phyloP scores from a whole-genome alignment of 345 rosid species.

The Cardamine resedifolia region DNA sequence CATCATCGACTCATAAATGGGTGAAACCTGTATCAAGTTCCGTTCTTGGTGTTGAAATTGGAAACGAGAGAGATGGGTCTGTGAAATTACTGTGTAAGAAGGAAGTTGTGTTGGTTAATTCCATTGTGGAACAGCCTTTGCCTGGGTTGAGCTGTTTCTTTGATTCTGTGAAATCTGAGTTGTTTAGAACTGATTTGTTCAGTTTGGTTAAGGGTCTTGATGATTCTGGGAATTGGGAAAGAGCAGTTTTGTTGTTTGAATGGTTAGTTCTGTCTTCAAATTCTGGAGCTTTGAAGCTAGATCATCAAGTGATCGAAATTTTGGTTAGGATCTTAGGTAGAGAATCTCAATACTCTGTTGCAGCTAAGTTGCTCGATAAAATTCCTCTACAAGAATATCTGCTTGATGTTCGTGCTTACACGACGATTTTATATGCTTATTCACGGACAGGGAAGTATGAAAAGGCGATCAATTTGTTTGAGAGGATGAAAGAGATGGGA shows the following conservation, averaged over 20 bases:
- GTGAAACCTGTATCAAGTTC: constrained; percentile 40
- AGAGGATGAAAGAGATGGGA: constrained; percentile 67
- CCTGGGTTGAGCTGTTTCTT: constrained; percentile 50
- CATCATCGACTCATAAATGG: constrained; percentile 32
- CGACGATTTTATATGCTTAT: constrained; percentile 66
- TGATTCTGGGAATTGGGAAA: constrained; percentile 64
- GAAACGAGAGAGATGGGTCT: constrained; percentile 39
- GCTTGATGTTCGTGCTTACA: constrained; percentile 75
- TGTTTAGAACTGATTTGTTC: constrained; percentile 61
- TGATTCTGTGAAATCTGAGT: constrained; percentile 48
- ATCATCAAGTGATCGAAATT: constrained; percentile 54
- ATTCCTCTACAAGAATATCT: constrained; percentile 57
- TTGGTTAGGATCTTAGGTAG: constrained; percentile 74
- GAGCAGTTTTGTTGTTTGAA: constrained; percentile 67
- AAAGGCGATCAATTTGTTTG: constrained; percentile 60
- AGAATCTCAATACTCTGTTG: constrained; percentile 68
- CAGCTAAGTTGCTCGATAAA: constrained; percentile 65
- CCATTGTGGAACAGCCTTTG: constrained; percentile 56
- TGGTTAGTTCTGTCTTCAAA: constrained; percentile 50
- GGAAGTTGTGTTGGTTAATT: constrained; percentile 49
- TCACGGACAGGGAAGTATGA: constrained; percentile 63
- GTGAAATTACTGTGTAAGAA: constrained; percentile 51
- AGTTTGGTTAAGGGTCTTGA: constrained; percentile 67
- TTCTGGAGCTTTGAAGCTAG: constrained; percentile 43
- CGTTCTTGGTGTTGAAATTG: constrained; percentile 31